Evolutionary conservation across 148 eudicot genomes (phyloP).

Genomic region (Suaeda aralocaspica): DNA sequence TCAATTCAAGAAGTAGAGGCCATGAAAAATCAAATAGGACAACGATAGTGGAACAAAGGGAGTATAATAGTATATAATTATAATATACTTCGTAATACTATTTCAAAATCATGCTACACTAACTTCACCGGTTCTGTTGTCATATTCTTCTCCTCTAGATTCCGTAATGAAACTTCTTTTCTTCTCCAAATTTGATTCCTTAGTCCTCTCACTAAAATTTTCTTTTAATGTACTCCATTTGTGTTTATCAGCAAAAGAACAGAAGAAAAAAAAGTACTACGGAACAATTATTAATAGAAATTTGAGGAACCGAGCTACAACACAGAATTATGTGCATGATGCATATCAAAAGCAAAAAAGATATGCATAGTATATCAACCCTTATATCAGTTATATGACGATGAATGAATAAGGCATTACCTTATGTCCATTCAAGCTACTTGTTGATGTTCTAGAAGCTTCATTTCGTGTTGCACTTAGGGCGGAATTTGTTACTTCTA

Average conservation of each 20-base stretch:
- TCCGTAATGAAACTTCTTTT: neutral
- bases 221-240: too few species aligned
- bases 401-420: slow-evolving; percentile 29
- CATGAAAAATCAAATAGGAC: too few species aligned
- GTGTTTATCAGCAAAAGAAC: too few species aligned
- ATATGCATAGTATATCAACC: neutral
- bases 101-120: neutral
- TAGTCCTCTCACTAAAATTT: neutral
- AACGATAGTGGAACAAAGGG: too few species aligned
- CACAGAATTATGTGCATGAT: neutral
- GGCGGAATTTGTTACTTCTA: slow-evolving; percentile 46
- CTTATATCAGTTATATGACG: slow-evolving; percentile 1
- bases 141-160: neutral
- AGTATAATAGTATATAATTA: too few species aligned
- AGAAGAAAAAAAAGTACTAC: too few species aligned
- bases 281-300: too few species aligned
- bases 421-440: slow-evolving; percentile 40
- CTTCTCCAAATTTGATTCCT: neutral
- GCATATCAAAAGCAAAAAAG: neutral
- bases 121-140: neutral
- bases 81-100: too few species aligned
- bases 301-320: too few species aligned
- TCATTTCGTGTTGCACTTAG: slow-evolving; percentile 51
- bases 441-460: slow-evolving; percentile 37
- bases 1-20: too few species aligned